phyloP scores from a whole-genome alignment of 352 stramenopile species.

The Phytophthora sojae region DNA sequence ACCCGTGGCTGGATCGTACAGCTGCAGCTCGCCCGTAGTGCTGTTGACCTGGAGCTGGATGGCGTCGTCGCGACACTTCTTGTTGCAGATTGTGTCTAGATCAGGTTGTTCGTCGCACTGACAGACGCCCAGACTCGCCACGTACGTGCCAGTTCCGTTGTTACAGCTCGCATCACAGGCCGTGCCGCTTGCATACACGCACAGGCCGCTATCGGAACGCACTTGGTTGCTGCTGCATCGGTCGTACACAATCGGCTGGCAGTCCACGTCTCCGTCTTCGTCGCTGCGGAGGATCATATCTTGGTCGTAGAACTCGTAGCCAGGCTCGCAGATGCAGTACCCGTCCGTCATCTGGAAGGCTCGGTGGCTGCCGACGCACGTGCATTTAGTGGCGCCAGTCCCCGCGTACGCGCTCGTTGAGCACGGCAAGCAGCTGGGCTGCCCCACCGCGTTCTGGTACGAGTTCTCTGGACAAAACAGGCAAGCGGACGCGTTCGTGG shows the following conservation, averaged over 20 bases:
- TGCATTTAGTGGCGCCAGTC: constrained; percentile 70
- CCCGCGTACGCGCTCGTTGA: constrained; percentile 81
- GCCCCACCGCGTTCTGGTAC: constrained; percentile 78
- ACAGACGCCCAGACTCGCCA: constrained; percentile 85
- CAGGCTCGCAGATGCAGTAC: constrained; percentile 92
- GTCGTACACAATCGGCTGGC: constrained; percentile 92
- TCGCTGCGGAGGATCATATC: constrained; percentile 84
- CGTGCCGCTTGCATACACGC: constrained; percentile 50
- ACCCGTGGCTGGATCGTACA: constrained; percentile 63
- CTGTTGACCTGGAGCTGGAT: constrained; percentile 69
- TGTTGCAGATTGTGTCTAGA: constrained; percentile 84
- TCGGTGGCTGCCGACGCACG: constrained; percentile 87
- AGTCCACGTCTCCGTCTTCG: constrained; percentile 89
- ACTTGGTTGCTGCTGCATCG: constrained; percentile 80
- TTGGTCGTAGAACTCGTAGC: constrained; percentile 93
- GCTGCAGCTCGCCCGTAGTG: constrained; percentile 58
- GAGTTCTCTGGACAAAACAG: constrained; percentile 69
- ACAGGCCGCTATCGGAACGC: constrained; percentile 77
- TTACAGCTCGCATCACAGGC: constrained; percentile 68
- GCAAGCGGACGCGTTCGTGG: constrained; percentile 66
- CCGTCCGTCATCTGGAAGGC: constrained; percentile 92
- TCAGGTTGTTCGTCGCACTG: constrained; percentile 83
- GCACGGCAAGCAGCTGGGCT: constrained; percentile 85
- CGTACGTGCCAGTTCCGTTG: constrained; percentile 76
- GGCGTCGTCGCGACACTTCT: constrained; percentile 66